Evolutionary conservation across 768 basidiomycete genomes (phyloP).

Genomic region (Serendipita sp.): DNA sequence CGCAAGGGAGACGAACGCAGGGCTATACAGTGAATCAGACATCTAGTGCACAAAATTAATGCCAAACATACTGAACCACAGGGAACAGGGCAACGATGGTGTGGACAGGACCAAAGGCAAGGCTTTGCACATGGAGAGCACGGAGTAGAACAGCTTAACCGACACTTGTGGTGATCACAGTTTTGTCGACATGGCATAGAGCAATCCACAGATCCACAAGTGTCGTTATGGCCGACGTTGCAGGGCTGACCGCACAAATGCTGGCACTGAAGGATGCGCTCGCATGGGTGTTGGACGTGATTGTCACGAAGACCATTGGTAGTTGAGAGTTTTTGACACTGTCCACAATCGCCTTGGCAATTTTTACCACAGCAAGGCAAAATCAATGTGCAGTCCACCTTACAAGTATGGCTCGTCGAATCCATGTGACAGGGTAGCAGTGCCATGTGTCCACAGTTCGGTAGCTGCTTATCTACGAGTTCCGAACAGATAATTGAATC

Average conservation of each 20-base stretch:
- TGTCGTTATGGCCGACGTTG: conserved; percentile 26
- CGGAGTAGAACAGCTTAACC: conserved; percentile 29
- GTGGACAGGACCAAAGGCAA: conserved; percentile 45
- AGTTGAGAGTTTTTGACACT: conserved; percentile 26
- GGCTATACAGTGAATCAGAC: conserved; percentile 24
- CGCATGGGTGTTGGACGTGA: conserved; percentile 35
- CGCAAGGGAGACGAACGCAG: conserved; percentile 50
- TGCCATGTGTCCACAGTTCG: conserved; percentile 38
- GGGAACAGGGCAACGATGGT: conserved; percentile 40
- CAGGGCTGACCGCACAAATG: conserved; percentile 38
- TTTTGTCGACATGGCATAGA: conserved; percentile 33
- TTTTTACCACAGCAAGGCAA: conserved; percentile 38
- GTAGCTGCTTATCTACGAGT: conserved; percentile 28
- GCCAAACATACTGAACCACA: conserved; percentile 45
- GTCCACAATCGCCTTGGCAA: conserved; percentile 34
- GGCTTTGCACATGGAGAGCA: conserved; percentile 48
- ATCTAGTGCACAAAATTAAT: neutral
- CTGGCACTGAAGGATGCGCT: conserved; percentile 36
- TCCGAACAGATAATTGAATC: conserved; percentile 28
- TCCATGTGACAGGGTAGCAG: conserved; percentile 33
- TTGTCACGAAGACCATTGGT: conserved; percentile 16
- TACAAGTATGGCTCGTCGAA: conserved; percentile 26
- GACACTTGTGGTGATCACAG: conserved; percentile 39
- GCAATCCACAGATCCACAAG: conserved; percentile 31
- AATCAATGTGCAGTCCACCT: conserved; percentile 24